Evolutionary conservation across 306 rosid genomes (phyloP).

Genomic region (Quercus bicolor): DNA sequence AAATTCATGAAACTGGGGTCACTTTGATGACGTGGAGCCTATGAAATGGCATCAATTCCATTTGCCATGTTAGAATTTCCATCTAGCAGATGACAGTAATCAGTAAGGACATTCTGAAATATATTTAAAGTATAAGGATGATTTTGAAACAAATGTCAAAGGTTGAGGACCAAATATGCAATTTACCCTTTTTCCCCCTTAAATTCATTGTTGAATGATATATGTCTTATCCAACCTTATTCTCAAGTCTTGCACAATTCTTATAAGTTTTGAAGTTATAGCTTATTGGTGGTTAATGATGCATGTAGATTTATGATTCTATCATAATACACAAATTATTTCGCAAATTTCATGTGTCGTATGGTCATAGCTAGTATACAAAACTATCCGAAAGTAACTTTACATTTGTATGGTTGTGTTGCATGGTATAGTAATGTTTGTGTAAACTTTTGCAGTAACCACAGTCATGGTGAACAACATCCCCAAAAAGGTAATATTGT

Average conservation of each 20-base stretch:
- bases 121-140: too few relatives aligned
- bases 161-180: too few relatives aligned
- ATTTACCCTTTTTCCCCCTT: too few relatives aligned
- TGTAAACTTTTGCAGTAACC: conserved; percentile 39
- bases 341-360: neutral
- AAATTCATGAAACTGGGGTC: too few relatives aligned
- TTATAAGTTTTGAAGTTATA: neutral
- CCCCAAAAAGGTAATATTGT: conserved; percentile 14
- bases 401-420: neutral
- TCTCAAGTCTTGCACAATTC: neutral
- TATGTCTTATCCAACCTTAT: neutral
- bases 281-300: neutral
- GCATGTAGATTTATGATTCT: neutral
- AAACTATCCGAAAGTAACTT: neutral
- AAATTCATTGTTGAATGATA: neutral
- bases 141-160: too few relatives aligned
- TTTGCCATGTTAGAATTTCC: too few relatives aligned
- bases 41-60: too few relatives aligned
- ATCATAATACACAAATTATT: neutral
- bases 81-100: too few relatives aligned
- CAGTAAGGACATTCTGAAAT: too few relatives aligned
- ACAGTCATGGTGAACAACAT: conserved; percentile 31
- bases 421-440: neutral
- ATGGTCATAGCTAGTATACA: neutral
- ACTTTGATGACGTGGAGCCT: too few relatives aligned